Conservation (phyloP, 345 rosid genomes). For the Boechera stricta region DNA sequence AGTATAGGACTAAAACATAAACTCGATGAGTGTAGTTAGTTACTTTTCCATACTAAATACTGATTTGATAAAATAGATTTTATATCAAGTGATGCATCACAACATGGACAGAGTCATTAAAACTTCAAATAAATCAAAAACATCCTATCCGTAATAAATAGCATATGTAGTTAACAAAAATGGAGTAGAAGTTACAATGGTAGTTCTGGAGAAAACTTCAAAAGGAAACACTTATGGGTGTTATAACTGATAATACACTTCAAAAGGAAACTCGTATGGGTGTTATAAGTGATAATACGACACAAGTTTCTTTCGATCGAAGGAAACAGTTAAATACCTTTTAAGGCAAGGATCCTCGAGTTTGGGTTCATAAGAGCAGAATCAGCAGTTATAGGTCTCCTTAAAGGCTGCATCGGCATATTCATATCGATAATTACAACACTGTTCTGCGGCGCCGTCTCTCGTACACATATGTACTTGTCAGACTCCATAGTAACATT, state of each 20-base stretch:
- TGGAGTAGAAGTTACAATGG: slow-evolving; percentile 12
- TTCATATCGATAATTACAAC: slow-evolving; percentile 95
- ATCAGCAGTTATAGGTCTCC: slow-evolving; percentile 96
- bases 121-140: slow-evolving; percentile 6
- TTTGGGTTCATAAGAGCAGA: slow-evolving; percentile 95
- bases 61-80: neutral
- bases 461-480: slow-evolving; percentile 94
- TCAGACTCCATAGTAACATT: slow-evolving; percentile 98
- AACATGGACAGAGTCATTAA: slow-evolving; percentile 11
- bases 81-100: slow-evolving; percentile 24
- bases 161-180: slow-evolving; percentile 13
- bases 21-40: neutral
- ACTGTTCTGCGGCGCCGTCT: slow-evolving; percentile 96
- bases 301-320: neutral
- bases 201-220: slow-evolving; percentile 19
- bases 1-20: slow-evolving; percentile 20
- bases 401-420: slow-evolving; percentile 93
- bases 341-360: slow-evolving; percentile 83
- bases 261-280: slow-evolving; percentile 33
- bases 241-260: slow-evolving; percentile 8
- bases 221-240: slow-evolving; percentile 29
- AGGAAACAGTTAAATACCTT: slow-evolving; percentile 56
- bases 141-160: slow-evolving; percentile 7
- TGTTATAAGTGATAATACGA: neutral
- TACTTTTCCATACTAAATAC: slow-evolving; percentile 25